These are phyloP conservation scores for Malbranchea zuffiana DNA, from an alignment of 2,329 filamentous ascomycete species.

Conservation along the genomic window DNA sequence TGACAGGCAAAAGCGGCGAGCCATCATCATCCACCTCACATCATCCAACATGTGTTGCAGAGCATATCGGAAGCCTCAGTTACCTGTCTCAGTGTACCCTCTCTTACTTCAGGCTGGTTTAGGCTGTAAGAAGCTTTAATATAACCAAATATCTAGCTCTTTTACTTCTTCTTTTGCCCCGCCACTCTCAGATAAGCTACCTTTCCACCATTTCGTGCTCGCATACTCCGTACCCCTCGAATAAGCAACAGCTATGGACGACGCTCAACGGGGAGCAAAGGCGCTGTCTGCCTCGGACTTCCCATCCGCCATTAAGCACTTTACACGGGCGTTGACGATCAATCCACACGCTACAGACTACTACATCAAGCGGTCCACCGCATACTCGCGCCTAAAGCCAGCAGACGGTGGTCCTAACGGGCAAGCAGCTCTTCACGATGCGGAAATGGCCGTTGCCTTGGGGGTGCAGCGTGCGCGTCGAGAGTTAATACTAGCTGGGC, in stretches of 20 bases:
- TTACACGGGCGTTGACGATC: constrained; percentile 53
- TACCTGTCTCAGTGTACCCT: no score
- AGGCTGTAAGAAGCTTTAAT: no score
- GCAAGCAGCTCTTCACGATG: constrained; percentile 53
- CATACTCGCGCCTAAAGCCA: constrained; percentile 54
- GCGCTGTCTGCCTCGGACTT: constrained; percentile 56
- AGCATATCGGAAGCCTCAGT: no score
- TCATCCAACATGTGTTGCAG: no score
- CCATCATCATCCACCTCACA: no score
- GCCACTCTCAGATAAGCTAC: neutral
- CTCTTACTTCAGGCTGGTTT: no score
- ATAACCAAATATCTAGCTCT: no score
- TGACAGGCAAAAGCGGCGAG: no score
- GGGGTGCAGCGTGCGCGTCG: constrained; percentile 60
- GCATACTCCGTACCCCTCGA: neutral
- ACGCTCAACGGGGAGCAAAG: constrained; percentile 46
- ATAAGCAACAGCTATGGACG: no score
- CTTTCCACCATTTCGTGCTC: neutral
- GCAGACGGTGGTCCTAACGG: constrained; percentile 35
- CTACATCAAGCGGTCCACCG: constrained; percentile 71
- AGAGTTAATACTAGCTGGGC: constrained; percentile 66
- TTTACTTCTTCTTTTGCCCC: no score
- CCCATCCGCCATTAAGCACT: constrained; percentile 54
- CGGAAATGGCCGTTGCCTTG: constrained; percentile 52
- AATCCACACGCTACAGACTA: constrained; percentile 60